Evolutionary conservation across 1,139 yeast genomes (phyloP).

Genomic region (Lodderomyces beijingensis): DNA sequence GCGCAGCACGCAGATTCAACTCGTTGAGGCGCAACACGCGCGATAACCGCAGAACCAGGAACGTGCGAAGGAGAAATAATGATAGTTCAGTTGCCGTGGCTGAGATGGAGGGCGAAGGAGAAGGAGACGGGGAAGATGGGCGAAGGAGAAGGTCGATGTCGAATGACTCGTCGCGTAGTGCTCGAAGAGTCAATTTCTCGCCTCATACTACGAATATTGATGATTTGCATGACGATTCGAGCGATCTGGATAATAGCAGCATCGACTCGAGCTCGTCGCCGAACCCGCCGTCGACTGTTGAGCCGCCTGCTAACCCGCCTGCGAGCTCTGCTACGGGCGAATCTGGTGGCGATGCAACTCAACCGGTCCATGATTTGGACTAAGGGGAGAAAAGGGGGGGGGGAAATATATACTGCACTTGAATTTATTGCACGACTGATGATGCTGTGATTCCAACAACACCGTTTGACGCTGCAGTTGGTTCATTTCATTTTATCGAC

Average conservation of each 20-base stretch:
- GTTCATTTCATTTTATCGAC: too few relatives aligned
- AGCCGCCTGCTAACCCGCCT: neutral
- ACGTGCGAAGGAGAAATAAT: neutral
- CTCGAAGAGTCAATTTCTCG: constrained; percentile 12
- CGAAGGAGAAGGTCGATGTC: constrained; percentile 9
- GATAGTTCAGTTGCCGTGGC: neutral
- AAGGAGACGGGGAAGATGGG: neutral
- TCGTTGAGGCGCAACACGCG: constrained; percentile 7
- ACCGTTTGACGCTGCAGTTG: too few relatives aligned
- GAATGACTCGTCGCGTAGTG: constrained; percentile 9
- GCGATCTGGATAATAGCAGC: neutral
- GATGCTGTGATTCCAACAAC: too few relatives aligned
- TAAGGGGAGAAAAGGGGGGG: neutral
- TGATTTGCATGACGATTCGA: constrained; percentile 9
- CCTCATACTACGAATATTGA: constrained; percentile 15
- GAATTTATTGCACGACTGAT: too few relatives aligned
- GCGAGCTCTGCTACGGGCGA: neutral
- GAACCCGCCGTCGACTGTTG: too few relatives aligned
- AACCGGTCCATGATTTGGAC: constrained; percentile 1
- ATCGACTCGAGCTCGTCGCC: neutral
- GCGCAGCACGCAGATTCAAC: constrained; percentile 3
- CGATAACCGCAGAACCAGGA: constrained; percentile 3
- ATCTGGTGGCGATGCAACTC: neutral
- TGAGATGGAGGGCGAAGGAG: neutral
- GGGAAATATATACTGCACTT: too few relatives aligned